Base-by-base conservation (phyloP, 2,329 filamentous ascomycete genomes). In the Neonectria magnoliae region DNA sequence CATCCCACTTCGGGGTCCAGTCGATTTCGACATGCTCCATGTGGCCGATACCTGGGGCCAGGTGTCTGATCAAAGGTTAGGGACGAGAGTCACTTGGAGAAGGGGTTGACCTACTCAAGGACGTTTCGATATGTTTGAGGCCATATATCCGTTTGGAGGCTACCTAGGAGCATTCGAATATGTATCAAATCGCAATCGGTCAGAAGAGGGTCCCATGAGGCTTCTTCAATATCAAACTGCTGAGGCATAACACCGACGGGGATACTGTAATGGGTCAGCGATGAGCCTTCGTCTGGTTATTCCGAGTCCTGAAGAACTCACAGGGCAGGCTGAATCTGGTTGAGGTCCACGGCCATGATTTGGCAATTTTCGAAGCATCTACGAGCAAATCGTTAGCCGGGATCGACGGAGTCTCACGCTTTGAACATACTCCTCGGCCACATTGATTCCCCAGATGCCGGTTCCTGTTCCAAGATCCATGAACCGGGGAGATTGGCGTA, bases 21-120 rank as follows among this genome's bases (percentile, higher is more conserved):
- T 98, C 93, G 59, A 98, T 91, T 77, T 98, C 95, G 52, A 97
- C 88, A 71, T 97, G 93, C 79, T 98, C 94, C 60, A 98, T 85
- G 75, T 85, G 87, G 58, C 94, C 95, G 44, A 82, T 85, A 1
- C 90, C 90, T 1, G 93, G 93, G 71, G 89, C 89, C 27, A 98
- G 84, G 75, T 97, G 92, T 57, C 91, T 93, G 52, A 44, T 44
- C 29, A 51, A 31, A 27, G 48, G 45, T 74, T 59, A 73, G 67
- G 16, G 25, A 31, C 16, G 45, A 42, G 14, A n/a, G 27, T 22
- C n/a, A 36, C 9, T 56, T 11, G 13, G 22, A 22, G 33, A 13
- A 51, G 3, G 9, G 8, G 4, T 14, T 18, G 78, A 78, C 88
- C 72, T 82, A 92, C 87, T 85, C 81, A 70, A 89, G 90, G 33